A percentile compares a stretch with the other conserved stretches of the same genome.
Conservation (phyloP, 768 basidiomycete genomes). For the Leccinum pellstonianum region DNA sequence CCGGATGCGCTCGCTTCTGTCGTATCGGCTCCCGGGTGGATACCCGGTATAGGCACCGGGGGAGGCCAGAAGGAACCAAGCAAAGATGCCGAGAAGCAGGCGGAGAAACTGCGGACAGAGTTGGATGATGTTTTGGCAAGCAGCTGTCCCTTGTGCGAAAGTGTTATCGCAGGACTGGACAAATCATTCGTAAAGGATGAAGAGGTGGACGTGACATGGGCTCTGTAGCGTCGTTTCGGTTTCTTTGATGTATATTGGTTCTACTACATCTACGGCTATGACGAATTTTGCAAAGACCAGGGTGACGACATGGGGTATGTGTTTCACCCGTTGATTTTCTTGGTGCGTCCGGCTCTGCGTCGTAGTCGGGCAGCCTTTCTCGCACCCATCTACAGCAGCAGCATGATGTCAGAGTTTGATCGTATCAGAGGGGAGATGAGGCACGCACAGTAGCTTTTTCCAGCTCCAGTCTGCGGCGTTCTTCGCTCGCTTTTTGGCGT, state of each 20-base stretch:
- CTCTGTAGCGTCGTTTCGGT: constrained; percentile 41
- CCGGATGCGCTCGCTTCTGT: constrained; percentile 90
- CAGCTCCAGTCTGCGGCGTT: constrained; percentile 55
- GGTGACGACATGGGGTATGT: not conserved
- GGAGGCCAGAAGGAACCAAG: constrained; percentile 44
- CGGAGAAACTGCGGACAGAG: constrained; percentile 75
- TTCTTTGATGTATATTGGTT: constrained; percentile 2
- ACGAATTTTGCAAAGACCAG: not conserved
- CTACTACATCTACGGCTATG: constrained; percentile 13
- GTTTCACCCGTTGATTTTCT: constrained; percentile 76
- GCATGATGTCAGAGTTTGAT: not conserved
- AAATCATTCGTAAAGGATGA: constrained; percentile 80
- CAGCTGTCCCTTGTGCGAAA: constrained; percentile 92
- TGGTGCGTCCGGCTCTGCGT: constrained; percentile 70
- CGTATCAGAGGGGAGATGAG: not conserved
- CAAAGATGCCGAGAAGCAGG: constrained; percentile 55
- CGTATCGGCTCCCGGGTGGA: constrained; percentile 77
- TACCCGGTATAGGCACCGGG: constrained; percentile 59
- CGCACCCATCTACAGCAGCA: constrained; percentile 65
- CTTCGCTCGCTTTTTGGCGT: constrained; percentile 71
- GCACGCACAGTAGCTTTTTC: constrained; percentile 32
- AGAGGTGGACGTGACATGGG: constrained; percentile 78
- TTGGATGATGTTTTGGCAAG: constrained; percentile 87
- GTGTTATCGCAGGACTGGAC: constrained; percentile 81
- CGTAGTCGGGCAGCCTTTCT: constrained; percentile 71